phyloP scores from a whole-genome alignment of 2,329 filamentous ascomycete genomes.

The Trichoderma sp. region DNA sequence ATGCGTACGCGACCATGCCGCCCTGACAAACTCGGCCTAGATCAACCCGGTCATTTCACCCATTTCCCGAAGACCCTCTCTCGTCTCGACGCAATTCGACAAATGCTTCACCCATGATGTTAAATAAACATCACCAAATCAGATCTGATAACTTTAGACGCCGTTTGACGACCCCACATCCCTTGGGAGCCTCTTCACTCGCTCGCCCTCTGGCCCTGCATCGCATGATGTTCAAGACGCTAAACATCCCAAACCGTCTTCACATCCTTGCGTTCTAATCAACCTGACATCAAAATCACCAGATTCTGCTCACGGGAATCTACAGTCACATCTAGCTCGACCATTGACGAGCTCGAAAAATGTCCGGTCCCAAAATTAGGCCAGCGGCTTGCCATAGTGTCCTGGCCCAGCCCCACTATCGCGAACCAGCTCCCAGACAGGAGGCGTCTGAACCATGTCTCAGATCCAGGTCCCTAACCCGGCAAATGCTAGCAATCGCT shows the following conservation, averaged over 20 bases:
- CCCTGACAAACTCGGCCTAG: not conserved
- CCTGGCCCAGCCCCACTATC: conserved; percentile 7
- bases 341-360: conserved; percentile 8
- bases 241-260: not conserved
- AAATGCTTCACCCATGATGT: too few relatives aligned
- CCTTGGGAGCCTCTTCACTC: not conserved
- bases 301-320: not conserved
- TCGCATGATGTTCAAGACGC: not conserved
- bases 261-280: not conserved
- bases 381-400: conserved; percentile 4
- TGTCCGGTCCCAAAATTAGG: not conserved
- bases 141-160: conserved; percentile 9
- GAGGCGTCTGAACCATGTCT: conserved; percentile 34
- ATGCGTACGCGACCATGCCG: not conserved
- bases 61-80: not conserved
- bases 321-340: not conserved
- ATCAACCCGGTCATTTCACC: not conserved
- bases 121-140: not conserved
- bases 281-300: conserved; percentile 7
- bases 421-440: conserved; percentile 29
- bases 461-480: conserved; percentile 24
- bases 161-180: not conserved
- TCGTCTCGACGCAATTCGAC: not conserved
- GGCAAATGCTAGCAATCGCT: not conserved
- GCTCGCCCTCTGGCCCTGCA: not conserved